A percentile compares a stretch with the other conserved stretches of the same genome.
Conservation (phyloP, 371 early-diverging fungal genomes). For the Mucor racemosus region DNA sequence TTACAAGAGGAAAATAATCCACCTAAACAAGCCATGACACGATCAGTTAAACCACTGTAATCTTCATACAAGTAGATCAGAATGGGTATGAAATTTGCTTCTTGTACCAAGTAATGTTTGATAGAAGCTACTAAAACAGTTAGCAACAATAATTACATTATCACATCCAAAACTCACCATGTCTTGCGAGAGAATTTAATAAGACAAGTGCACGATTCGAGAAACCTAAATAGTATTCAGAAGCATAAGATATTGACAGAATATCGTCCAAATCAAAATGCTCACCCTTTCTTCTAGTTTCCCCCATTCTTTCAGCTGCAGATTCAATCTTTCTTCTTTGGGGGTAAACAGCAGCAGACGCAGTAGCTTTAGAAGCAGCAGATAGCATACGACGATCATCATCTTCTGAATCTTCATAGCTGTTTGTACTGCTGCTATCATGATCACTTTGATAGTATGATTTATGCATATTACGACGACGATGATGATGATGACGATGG, state of each 20-base stretch:
- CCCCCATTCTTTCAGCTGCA: conserved; percentile 35
- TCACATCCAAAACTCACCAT: conserved; percentile 29
- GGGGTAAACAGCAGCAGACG: neutral
- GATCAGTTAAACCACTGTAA: conserved; percentile 33
- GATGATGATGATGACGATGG: neutral
- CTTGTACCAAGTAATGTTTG: conserved; percentile 37
- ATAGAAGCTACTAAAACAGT: conserved; percentile 28
- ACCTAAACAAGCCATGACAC: conserved; percentile 43
- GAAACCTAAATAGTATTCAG: conserved; percentile 38
- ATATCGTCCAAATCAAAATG: conserved; percentile 26
- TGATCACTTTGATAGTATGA: neutral
- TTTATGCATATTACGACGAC: neutral
- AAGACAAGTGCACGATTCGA: conserved; percentile 39
- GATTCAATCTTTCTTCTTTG: conserved; percentile 28
- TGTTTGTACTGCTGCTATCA: neutral
- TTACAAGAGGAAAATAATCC: conserved; percentile 22
- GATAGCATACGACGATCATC: conserved; percentile 17
- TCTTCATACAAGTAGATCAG: conserved; percentile 43
- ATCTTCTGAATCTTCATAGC: neutral
- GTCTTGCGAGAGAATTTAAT: conserved; percentile 35
- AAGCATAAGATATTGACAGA: conserved; percentile 11
- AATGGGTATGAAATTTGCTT: conserved; percentile 39
- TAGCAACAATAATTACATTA: neutral
- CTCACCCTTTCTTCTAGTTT: conserved; percentile 37
- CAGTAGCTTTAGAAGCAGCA: conserved; percentile 4